phyloP scores from a whole-genome alignment of 2,329 filamentous ascomycete genomes.

The Colletotrichum sojae region DNA sequence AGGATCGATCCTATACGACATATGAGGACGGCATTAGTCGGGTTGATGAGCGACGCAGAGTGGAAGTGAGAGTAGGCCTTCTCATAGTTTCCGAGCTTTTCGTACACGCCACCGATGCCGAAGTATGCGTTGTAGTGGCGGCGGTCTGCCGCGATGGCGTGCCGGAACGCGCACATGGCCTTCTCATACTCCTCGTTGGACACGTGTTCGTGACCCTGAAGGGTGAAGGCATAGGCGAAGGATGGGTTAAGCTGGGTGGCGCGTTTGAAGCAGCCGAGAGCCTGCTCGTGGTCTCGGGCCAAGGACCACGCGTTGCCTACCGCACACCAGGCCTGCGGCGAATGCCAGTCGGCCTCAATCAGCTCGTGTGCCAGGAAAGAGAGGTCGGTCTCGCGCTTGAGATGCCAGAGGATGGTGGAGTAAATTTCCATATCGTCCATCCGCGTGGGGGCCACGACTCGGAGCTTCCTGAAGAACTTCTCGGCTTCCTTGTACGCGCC shows the following conservation, averaged over 20 bases:
- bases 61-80: conserved; percentile 94
- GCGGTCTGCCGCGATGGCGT: conserved; percentile 86
- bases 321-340: conserved; percentile 96
- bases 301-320: conserved; percentile 96
- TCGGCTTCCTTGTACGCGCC: conserved; percentile 89
- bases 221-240: conserved; percentile 95
- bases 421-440: conserved; percentile 98
- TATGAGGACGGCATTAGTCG: conserved; percentile 91
- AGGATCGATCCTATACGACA: conserved; percentile 93
- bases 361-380: conserved; percentile 94
- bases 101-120: conserved; percentile 85
- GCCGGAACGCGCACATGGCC: conserved; percentile 87
- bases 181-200: conserved; percentile 98
- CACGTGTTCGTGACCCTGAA: conserved; percentile 96
- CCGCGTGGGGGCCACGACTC: conserved; percentile 83
- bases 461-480: conserved; percentile 85
- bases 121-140: conserved; percentile 99
- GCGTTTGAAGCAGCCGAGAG: conserved; percentile 92
- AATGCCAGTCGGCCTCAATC: conserved; percentile 87
- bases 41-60: conserved; percentile 89
- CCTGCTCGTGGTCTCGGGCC: conserved; percentile 93
- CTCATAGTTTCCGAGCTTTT: conserved; percentile 91
- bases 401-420: conserved; percentile 98
- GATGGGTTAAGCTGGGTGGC: conserved; percentile 91
- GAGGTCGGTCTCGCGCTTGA: conserved; percentile 92